Evolutionary conservation across 2,329 filamentous ascomycete species (phyloP).

Genomic region (Parastagonospora nodorum): DNA sequence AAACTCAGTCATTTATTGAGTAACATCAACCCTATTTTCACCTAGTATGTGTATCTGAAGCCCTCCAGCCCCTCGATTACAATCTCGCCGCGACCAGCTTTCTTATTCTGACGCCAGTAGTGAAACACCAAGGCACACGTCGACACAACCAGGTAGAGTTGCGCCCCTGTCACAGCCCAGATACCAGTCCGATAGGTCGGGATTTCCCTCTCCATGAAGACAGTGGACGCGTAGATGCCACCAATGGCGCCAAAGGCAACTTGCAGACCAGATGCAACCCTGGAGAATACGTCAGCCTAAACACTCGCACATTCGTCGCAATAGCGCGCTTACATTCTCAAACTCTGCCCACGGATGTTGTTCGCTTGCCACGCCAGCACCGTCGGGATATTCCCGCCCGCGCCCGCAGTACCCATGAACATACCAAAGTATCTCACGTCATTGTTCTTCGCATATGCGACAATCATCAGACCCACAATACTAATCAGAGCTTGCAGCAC

Average conservation of each 20-base stretch:
- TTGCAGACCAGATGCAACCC: slow-evolving; percentile 36
- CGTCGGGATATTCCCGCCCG: slow-evolving; percentile 59
- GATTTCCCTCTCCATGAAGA: slow-evolving; percentile 36
- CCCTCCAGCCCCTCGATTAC: slow-evolving; percentile 16
- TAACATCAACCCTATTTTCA: too few relatives aligned
- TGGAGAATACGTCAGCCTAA: neutral
- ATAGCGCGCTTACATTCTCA: slow-evolving; percentile 16
- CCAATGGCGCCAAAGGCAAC: slow-evolving; percentile 40
- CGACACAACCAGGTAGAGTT: slow-evolving; percentile 21
- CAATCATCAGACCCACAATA: slow-evolving; percentile 56
- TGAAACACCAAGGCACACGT: slow-evolving; percentile 8
- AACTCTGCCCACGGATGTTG: slow-evolving; percentile 15
- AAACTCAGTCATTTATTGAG: too few relatives aligned
- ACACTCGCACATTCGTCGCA: neutral
- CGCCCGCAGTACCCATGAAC: slow-evolving; percentile 52
- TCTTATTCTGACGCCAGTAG: slow-evolving; percentile 16
- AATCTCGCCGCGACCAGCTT: slow-evolving; percentile 16
- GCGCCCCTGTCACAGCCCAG: slow-evolving; percentile 29
- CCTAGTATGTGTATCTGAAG: slow-evolving; percentile 22
- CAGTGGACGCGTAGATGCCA: slow-evolving; percentile 35
- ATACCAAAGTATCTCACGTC: slow-evolving; percentile 56
- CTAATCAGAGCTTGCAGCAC: slow-evolving; percentile 40
- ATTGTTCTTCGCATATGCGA: slow-evolving; percentile 38
- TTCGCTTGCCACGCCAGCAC: slow-evolving; percentile 29
- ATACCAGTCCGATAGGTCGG: slow-evolving; percentile 30